phyloP scores from a whole-genome alignment of 1,284 basidiomycete species.

The Cryptococcus sp. region DNA sequence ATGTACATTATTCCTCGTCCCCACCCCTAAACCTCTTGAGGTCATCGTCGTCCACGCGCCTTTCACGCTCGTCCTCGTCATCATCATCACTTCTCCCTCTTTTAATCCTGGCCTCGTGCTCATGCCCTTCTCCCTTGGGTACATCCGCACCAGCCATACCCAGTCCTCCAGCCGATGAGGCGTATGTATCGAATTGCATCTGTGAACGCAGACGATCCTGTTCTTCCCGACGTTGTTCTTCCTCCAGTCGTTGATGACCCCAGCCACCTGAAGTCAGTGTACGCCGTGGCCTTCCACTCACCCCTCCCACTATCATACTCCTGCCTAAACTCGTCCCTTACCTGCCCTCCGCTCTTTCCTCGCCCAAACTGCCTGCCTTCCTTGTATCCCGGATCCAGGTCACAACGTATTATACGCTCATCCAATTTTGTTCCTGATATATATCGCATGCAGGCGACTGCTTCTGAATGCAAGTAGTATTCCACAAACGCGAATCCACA shows the following conservation, averaged over 20 bases:
- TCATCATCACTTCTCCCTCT: constrained; percentile 34
- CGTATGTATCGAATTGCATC: constrained; percentile 77
- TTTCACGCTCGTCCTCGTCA: constrained; percentile 25
- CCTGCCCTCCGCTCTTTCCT: constrained; percentile 94
- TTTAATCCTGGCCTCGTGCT: constrained; percentile 24
- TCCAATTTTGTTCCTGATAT: constrained; percentile 98
- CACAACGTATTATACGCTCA: constrained; percentile 96
- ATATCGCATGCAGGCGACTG: constrained; percentile 86
- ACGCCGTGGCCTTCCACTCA: constrained; percentile 7
- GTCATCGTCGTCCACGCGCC: constrained; percentile 33
- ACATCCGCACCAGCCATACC: constrained; percentile 77
- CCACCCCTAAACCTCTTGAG: constrained; percentile 38
- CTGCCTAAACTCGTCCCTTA: constrained; percentile 90
- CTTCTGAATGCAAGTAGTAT: constrained; percentile 94
- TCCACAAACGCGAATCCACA: constrained; percentile 99
- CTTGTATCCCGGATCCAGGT: constrained; percentile 95
- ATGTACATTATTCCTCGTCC: constrained; percentile 31
- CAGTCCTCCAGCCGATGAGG: constrained; percentile 71
- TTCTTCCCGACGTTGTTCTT: constrained; percentile 58
- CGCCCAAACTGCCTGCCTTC: constrained; percentile 97
- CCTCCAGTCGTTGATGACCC: constrained; percentile 60
- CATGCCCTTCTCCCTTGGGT: constrained; percentile 48
- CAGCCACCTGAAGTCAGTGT: constrained; percentile 62
- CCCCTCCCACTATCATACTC: constrained; percentile 92
- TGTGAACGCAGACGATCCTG: constrained; percentile 74